Conservation (phyloP, 257 asterid genomes). For the Cruciata laevipes region DNA sequence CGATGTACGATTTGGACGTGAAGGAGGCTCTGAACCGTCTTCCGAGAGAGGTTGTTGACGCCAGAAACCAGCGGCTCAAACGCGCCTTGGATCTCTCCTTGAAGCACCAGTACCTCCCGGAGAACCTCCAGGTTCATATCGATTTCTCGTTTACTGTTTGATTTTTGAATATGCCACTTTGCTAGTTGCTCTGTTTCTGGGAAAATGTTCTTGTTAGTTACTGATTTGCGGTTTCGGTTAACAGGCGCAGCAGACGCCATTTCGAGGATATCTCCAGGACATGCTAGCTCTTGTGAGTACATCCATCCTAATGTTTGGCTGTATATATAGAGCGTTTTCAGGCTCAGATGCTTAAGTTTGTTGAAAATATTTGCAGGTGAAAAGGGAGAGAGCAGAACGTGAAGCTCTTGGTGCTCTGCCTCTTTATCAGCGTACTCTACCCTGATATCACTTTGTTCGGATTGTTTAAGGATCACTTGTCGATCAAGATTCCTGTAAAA, state of each 20-base stretch:
- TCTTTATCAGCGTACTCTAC: slow-evolving; percentile 84
- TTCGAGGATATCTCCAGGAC: slow-evolving; percentile 75
- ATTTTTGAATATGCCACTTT: not conserved
- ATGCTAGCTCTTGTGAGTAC: slow-evolving; percentile 75
- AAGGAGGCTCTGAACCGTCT: slow-evolving; percentile 92
- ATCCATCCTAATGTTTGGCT: too few species aligned
- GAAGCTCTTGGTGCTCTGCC: slow-evolving; percentile 93
- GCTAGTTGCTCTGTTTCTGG: not conserved
- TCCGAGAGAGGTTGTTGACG: slow-evolving; percentile 73
- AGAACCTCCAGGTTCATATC: slow-evolving; percentile 54
- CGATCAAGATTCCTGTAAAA: too few species aligned
- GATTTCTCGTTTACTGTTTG: not conserved
- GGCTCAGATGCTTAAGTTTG: not conserved
- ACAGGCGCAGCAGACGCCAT: slow-evolving; percentile 91
- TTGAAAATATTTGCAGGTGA: slow-evolving; percentile 40
- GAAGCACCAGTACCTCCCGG: slow-evolving; percentile 74
- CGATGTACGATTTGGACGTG: slow-evolving; percentile 65
- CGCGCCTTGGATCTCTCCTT: slow-evolving; percentile 91
- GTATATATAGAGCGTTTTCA: too few species aligned
- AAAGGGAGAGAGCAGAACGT: slow-evolving; percentile 87
- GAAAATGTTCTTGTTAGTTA: not conserved
- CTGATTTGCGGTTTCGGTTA: slow-evolving; percentile 6
- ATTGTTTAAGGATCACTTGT: too few species aligned
- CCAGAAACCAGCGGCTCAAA: slow-evolving; percentile 75
- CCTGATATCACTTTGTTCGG: slow-evolving; percentile 36